Percentiles rank a stretch among this genome's conserved stretches.
phyloP scores from a whole-genome alignment of 805 yeast species.

The Starmera amethionina region DNA sequence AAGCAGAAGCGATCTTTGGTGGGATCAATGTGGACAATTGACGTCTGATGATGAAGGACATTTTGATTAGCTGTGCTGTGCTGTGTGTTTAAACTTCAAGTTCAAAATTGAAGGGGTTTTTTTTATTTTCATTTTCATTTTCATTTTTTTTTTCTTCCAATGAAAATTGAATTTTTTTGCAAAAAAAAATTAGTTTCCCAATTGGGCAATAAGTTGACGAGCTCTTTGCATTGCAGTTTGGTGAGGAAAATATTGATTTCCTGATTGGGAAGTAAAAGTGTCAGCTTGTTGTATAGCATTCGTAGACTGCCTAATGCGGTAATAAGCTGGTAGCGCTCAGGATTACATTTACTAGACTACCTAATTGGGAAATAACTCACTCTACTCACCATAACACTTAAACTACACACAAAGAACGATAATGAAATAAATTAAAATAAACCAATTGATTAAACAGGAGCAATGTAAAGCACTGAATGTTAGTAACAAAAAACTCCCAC shows the following conservation, averaged over 20 bases:
- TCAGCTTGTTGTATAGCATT: too few relatives aligned
- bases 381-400: neutral
- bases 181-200: too few relatives aligned
- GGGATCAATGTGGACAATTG: constrained; percentile 93
- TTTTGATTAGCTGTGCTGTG: constrained; percentile 15
- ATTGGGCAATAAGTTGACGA: too few relatives aligned
- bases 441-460: neutral
- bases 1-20: constrained; percentile 95
- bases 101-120: neutral
- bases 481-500: neutral
- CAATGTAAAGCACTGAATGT: neutral
- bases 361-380: neutral
- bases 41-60: constrained; percentile 88
- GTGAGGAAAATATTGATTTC: constrained; percentile 2
- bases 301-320: too few relatives aligned
- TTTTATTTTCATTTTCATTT: neutral
- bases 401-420: neutral
- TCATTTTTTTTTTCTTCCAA: constrained; percentile 2
- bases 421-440: too few relatives aligned
- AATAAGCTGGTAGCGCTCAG: too few relatives aligned
- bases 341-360: neutral
- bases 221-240: constrained; percentile 2
- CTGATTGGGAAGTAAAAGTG: constrained; percentile 2
- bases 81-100: neutral
- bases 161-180: too few relatives aligned